phyloP scores from a whole-genome alignment of 2,329 filamentous ascomycete genomes.

The Pyrenochaeta sp. region DNA sequence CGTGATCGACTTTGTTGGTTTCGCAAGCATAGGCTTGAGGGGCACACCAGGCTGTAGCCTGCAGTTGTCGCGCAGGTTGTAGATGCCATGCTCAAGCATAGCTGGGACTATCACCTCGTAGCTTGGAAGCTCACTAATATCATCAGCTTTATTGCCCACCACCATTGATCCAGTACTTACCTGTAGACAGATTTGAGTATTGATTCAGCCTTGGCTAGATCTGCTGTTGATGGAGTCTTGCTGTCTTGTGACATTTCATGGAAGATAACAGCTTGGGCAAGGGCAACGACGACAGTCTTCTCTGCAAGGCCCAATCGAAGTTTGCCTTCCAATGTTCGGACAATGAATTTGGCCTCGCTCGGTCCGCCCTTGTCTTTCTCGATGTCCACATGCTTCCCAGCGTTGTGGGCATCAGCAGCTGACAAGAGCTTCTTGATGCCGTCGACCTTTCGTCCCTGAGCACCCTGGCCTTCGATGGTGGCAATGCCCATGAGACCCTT shows the following conservation, averaged over 20 bases:
- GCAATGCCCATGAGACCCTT: slow-evolving; percentile 89
- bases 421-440: slow-evolving; percentile 97
- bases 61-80: slow-evolving; percentile 81
- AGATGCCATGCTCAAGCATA: slow-evolving; percentile 85
- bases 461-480: slow-evolving; percentile 82
- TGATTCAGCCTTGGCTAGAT: slow-evolving; percentile 83
- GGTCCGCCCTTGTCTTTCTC: slow-evolving; percentile 90
- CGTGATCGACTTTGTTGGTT: slow-evolving; percentile 97
- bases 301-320: slow-evolving; percentile 90
- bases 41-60: slow-evolving; percentile 93
- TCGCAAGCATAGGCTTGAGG: slow-evolving; percentile 97
- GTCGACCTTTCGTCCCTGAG: slow-evolving; percentile 89
- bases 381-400: slow-evolving; percentile 77
- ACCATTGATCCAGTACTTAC: slow-evolving; percentile 60
- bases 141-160: too few species aligned
- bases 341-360: slow-evolving; percentile 92
- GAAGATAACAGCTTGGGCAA: slow-evolving; percentile 86
- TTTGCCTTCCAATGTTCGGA: slow-evolving; percentile 94
- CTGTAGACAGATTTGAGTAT: slow-evolving; percentile 91
- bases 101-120: slow-evolving; percentile 95
- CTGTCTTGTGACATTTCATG: slow-evolving; percentile 79
- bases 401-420: slow-evolving; percentile 76
- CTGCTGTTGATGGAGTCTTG: slow-evolving; percentile 73
- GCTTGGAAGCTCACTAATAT: slow-evolving; percentile 81
- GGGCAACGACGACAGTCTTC: slow-evolving; percentile 85